Base-by-base conservation (phyloP, 2,329 filamentous ascomycete genomes). In the Waltergamsia citrina region DNA sequence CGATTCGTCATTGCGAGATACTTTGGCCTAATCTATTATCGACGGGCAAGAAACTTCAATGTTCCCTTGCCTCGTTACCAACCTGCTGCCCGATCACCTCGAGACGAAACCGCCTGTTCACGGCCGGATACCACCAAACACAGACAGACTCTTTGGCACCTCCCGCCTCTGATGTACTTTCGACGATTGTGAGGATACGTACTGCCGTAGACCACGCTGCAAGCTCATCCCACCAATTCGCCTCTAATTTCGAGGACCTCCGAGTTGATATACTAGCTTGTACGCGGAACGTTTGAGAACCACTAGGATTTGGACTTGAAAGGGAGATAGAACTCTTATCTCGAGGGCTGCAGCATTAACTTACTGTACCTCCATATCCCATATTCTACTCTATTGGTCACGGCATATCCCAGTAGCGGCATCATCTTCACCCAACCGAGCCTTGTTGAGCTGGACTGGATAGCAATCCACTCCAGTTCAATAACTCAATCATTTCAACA, bases 161-260 rank as follows among this genome's bases (percentile, higher is more conserved):
- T 29, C 18, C 22, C 19, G 27, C 33, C 19, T 28, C 50, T 48
- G 48, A 57, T 57, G 53, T 48, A 42, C 42, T 46, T 42, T 45
- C 43, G 44, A 49, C 47, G 42, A 50, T 46, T 46, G 45, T 52
- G 51, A 54, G 51, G 46, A 49, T 38, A 20, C 29, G 14, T 17
- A 29, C 35, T 34, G 39, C 40, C 41, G 38, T 37, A 32, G 37
- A 43, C 39, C 37, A 26, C 32, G 37, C 33, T 42, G 25, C 29
- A 19, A 19, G 24, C 27, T 32, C 26, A 11, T 22, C 20, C 19
- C 19, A 14, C 21, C 20, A 15, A 26, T 24, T 15, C 26, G 22
- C 29, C 38, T 36, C 33, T 29, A 29, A 26, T 26, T 33, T 7
- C 25, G 25, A n/a, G n/a, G n/a, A n/a, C n/a, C n/a, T n/a, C n/a